A percentile compares a stretch with the other conserved stretches of the same genome.
phyloP scores from a whole-genome alignment of 306 rosid genomes.

The Alnus glutinosa region DNA sequence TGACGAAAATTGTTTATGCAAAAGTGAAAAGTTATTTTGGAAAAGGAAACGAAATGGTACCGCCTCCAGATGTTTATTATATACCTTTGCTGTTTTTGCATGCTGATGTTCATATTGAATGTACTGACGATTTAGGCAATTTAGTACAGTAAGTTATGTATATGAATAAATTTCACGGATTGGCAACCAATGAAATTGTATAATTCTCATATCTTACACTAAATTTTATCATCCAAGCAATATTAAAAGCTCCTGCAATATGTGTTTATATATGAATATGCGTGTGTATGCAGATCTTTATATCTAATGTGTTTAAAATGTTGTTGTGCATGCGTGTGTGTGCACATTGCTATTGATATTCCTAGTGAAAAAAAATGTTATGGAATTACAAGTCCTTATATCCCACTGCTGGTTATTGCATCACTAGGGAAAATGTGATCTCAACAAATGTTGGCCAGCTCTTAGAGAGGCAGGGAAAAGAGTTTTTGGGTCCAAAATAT shows the following conservation, averaged over 20 bases:
- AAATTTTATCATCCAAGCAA: too few relatives aligned
- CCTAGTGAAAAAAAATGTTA: background rate
- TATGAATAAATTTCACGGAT: too few relatives aligned
- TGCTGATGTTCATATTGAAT: too few relatives aligned
- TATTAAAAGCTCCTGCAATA: too few relatives aligned
- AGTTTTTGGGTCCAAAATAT: slow-evolving; percentile 69
- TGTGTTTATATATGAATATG: too few relatives aligned
- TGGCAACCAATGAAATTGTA: too few relatives aligned
- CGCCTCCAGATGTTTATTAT: too few relatives aligned
- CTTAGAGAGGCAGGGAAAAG: slow-evolving; percentile 67
- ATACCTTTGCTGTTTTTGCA: too few relatives aligned
- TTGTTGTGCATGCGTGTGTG: background rate
- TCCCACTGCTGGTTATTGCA: slow-evolving; percentile 20
- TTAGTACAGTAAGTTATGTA: too few relatives aligned
- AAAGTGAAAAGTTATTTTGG: background rate
- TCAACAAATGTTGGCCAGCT: slow-evolving; percentile 72
- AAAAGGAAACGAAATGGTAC: background rate
- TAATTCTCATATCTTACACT: too few relatives aligned
- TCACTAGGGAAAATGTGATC: slow-evolving; percentile 53
- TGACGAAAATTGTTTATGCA: background rate
- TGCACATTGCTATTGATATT: background rate
- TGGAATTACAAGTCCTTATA: slow-evolving; percentile 14
- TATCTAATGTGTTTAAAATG: background rate
- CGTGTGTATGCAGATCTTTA: background rate
- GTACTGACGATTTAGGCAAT: too few relatives aligned